A percentile compares a stretch with the other conserved stretches of the same genome.
phyloP scores from a whole-genome alignment of 2,329 filamentous ascomycete species.

The Tolypocladium sp. region DNA sequence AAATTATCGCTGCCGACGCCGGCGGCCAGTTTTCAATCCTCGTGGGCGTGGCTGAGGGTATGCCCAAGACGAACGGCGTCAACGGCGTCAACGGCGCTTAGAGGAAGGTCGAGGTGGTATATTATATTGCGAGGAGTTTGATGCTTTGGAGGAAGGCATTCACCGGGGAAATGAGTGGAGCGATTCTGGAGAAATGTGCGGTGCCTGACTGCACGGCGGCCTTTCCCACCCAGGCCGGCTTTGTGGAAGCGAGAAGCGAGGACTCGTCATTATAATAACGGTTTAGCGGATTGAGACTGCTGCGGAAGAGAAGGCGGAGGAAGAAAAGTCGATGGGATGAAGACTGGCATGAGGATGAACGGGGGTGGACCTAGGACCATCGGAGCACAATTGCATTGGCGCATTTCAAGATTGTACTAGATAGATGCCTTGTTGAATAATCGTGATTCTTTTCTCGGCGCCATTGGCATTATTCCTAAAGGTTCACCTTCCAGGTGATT shows the following conservation, averaged over 20 bases:
- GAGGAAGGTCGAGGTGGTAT: background rate
- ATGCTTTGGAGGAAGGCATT: background rate
- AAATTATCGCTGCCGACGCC: conserved; percentile 70
- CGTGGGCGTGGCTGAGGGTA: conserved; percentile 30
- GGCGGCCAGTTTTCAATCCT: conserved; percentile 75
- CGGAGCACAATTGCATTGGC: background rate
- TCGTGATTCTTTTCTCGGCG: background rate
- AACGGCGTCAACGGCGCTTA: background rate
- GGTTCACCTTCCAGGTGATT: background rate
- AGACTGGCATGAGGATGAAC: background rate
- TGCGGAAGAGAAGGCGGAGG: background rate
- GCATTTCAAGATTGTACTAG: conserved; percentile 1
- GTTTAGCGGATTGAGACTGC: background rate
- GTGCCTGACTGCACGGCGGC: background rate
- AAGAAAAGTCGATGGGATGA: background rate
- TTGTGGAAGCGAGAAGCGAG: background rate
- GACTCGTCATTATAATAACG: background rate
- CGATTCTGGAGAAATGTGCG: background rate
- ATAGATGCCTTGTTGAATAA: conserved; percentile 8
- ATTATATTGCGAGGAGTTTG: background rate
- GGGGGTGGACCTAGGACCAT: background rate
- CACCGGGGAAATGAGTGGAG: background rate
- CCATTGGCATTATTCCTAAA: background rate
- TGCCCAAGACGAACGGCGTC: conserved; percentile 19
- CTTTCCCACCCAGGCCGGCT: background rate